Evolutionary conservation across 2,329 filamentous ascomycete genomes (phyloP), one percentile per base, ranked within the genome.

Genomic region (Verruconis gallopava): DNA sequence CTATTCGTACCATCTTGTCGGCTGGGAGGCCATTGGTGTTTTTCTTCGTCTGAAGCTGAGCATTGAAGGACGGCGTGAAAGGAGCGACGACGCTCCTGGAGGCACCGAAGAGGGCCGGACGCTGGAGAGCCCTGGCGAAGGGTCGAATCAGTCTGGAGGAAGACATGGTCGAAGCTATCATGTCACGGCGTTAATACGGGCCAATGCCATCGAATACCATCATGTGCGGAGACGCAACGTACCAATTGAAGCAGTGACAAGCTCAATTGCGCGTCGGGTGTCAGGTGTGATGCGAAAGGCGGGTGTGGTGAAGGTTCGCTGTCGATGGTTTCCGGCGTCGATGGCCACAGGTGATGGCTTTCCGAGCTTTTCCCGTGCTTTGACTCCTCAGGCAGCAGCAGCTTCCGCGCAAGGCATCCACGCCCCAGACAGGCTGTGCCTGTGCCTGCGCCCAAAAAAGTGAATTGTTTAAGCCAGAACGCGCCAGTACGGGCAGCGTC

Each of bases 61-160:
- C 19, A 14, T 36, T 37, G 15, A 14, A 20, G n/a, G 43, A 38
- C 15, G 43, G 41, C 15, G 42, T 47, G 34, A 45, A 46, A 18
- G 44, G 46, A 3, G 46, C 47, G 20, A 46, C 40, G 22, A 33
- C 42, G 35, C 22, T 28, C 22, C 37, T 37, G 42, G 43, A 40
- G 28, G 42, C 37, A 41, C 36, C 42, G 28, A 44, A 37, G 36
- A 56, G 30, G 52, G 34, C 51, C 50, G 58, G 57, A 55, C 59
- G 59, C 53, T 59, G 54, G 46, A 59, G 50, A 28, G 49, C 49
- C 56, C 60, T 58, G 41, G 57, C 53, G 50, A 62, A 53, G 45
- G 60, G 60, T 50, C 60, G 60, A 54, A 62, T 50, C 52, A 63
- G 52, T 46, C 60, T 59, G 42, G 54, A 58, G 55, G 57, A 41